phyloP scores from a whole-genome alignment of 495 filamentous ascomycete genomes.

The Podospora pseudoanserina region DNA sequence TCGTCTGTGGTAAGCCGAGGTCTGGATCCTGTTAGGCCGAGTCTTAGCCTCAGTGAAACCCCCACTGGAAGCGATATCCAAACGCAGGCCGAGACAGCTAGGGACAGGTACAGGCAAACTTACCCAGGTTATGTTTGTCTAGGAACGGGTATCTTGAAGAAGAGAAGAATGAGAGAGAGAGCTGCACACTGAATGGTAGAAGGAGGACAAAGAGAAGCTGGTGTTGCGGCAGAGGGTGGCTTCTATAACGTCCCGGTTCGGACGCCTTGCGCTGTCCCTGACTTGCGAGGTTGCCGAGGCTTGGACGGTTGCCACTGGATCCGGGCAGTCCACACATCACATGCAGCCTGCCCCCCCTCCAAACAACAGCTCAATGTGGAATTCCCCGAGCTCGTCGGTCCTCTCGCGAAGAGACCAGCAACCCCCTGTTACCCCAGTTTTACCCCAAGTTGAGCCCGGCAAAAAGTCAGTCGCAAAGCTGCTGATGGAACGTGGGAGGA shows the following conservation, averaged over 20 bases:
- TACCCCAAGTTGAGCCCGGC: background rate
- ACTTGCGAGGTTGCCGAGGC: slow-evolving; percentile 1
- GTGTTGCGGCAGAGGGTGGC: too few relatives aligned
- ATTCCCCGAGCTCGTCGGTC: background rate
- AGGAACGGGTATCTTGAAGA: background rate
- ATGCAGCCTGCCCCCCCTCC: background rate
- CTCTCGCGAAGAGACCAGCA: background rate
- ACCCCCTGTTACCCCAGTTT: slow-evolving; percentile 5
- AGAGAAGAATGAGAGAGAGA: slow-evolving; percentile 1
- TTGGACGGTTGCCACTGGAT: slow-evolving; percentile 3
- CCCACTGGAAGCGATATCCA: slow-evolving; percentile 3
- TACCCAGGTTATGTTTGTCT: slow-evolving; percentile 1
- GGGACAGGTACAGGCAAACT: background rate
- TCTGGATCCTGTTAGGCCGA: slow-evolving; percentile 5
- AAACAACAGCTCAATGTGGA: background rate
- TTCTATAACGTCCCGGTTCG: background rate
- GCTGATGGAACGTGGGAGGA: background rate
- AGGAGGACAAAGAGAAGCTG: background rate
- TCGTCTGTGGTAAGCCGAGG: background rate
- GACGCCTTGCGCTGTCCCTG: background rate
- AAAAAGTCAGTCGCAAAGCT: slow-evolving; percentile 1
- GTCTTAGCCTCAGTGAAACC: slow-evolving; percentile 3
- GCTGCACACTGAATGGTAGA: background rate
- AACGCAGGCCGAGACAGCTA: background rate
- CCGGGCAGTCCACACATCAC: background rate